A percentile compares a stretch with the other conserved stretches of the same genome.
phyloP scores from a whole-genome alignment of 1,139 yeast species.

The Suhomyces choctaworum region DNA sequence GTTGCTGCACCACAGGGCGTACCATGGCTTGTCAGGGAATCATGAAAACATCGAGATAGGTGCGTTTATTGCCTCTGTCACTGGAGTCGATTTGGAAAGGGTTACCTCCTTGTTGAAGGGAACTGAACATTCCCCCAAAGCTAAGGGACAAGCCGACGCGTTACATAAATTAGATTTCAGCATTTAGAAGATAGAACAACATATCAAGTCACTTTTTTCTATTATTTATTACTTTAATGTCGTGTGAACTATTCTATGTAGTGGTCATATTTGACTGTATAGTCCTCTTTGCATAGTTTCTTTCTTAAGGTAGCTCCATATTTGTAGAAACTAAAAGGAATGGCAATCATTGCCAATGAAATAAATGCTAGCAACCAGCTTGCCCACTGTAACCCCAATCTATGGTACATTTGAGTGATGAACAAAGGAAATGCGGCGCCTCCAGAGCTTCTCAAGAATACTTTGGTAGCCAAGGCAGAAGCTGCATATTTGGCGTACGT shows the following conservation, averaged over 20 bases:
- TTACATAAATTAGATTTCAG: slow-evolving; percentile 1
- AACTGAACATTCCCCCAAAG: slow-evolving; percentile 43
- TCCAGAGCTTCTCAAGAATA: slow-evolving; percentile 81
- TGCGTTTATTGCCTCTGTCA: slow-evolving; percentile 57
- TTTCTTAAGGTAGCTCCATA: slow-evolving; percentile 68
- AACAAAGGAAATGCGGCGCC: slow-evolving; percentile 93
- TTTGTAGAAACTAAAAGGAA: slow-evolving; percentile 76
- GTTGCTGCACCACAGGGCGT: slow-evolving; percentile 31
- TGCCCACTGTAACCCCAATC: slow-evolving; percentile 79
- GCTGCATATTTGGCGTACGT: slow-evolving; percentile 88
- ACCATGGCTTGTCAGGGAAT: slow-evolving; percentile 63
- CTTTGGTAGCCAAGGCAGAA: slow-evolving; percentile 86
- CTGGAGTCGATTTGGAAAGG: slow-evolving; percentile 52
- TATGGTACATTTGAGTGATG: slow-evolving; percentile 76
- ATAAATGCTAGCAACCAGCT: slow-evolving; percentile 81
- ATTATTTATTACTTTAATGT: no score
- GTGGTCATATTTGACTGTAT: slow-evolving; percentile 26
- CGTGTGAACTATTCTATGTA: no score
- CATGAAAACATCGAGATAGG: slow-evolving; percentile 87
- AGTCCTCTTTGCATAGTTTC: slow-evolving; percentile 67
- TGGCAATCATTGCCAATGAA: slow-evolving; percentile 76
- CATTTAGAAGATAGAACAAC: neutral
- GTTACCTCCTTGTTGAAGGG: slow-evolving; percentile 52
- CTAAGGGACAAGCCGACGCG: slow-evolving; percentile 2
- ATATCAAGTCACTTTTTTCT: no score